Percentiles rank a stretch among this genome's conserved stretches.
These are phyloP conservation scores for Cladophialophora chaetospira DNA, from an alignment of 2,329 filamentous ascomycete species.

Conservation along the genomic window DNA sequence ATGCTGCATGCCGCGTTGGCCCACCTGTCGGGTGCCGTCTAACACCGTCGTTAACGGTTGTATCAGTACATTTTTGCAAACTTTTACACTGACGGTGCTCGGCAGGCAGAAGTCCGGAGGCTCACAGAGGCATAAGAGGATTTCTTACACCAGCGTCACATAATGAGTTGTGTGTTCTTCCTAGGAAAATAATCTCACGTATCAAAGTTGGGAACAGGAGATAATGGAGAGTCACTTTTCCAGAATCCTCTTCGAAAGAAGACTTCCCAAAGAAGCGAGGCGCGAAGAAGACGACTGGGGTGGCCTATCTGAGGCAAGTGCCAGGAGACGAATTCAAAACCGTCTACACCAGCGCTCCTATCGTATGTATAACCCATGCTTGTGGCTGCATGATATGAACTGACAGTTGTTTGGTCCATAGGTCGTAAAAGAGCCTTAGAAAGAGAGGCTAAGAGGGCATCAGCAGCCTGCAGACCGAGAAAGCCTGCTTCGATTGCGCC, in stretches of 20 bases:
- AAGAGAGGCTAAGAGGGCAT: conserved; percentile 12
- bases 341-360: conserved; percentile 15
- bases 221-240: neutral
- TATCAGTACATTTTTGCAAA: too few species aligned
- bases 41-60: neutral
- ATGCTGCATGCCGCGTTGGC: neutral
- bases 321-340: conserved; percentile 17
- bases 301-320: conserved; percentile 7
- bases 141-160: neutral
- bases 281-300: conserved; percentile 18
- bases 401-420: neutral
- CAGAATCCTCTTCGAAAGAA: conserved; percentile 14
- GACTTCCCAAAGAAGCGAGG: conserved; percentile 10
- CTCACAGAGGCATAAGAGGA: neutral
- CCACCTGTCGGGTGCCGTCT: too few species aligned
- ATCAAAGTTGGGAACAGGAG: too few species aligned
- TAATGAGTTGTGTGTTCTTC: neutral
- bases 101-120: neutral
- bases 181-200: too few species aligned
- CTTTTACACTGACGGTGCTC: neutral
- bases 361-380: conserved; percentile 5
- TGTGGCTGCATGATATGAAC: neutral
- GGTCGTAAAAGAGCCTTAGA: conserved; percentile 16
- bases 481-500: conserved; percentile 4
- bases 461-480: conserved; percentile 2